Evolutionary conservation across 495 filamentous ascomycete genomes (phyloP).

Genomic region (Platismatia glauca): DNA sequence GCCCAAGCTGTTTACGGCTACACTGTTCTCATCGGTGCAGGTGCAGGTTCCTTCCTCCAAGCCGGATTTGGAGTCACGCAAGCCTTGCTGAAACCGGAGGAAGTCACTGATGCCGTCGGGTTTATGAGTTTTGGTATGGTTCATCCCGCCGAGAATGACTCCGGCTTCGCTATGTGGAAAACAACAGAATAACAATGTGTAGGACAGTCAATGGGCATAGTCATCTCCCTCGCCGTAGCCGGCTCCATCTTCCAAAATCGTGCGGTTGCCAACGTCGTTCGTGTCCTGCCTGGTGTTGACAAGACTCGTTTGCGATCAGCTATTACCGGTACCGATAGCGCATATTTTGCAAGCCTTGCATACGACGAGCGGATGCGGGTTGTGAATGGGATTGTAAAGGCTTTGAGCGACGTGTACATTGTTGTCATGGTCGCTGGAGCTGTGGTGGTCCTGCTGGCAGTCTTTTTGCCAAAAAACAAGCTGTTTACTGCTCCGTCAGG

Average conservation of each 20-base stretch:
- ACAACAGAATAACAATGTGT: too few species aligned
- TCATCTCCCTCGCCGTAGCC: not conserved
- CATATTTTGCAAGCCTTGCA: not conserved
- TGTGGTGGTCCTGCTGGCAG: too few species aligned
- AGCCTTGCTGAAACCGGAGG: constrained; percentile 32
- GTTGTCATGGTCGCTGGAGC: too few species aligned
- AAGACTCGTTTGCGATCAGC: not conserved
- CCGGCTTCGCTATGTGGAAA: too few species aligned
- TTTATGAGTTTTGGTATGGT: constrained; percentile 33
- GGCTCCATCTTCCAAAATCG: not conserved
- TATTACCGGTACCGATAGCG: not conserved
- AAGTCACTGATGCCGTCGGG: constrained; percentile 37
- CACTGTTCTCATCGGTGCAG: constrained; percentile 34
- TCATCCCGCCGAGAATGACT: too few species aligned
- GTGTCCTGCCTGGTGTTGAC: not conserved
- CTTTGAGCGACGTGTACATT: too few species aligned
- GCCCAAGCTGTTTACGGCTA: constrained; percentile 41
- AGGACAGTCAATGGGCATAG: not conserved
- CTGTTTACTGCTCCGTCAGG: too few species aligned
- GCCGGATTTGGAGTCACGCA: constrained; percentile 47
- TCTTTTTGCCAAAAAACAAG: too few species aligned
- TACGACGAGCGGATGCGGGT: too few species aligned
- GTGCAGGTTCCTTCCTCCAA: constrained; percentile 43
- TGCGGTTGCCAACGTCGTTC: not conserved
- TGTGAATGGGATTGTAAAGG: too few species aligned